Percentiles rank a stretch among this genome's conserved stretches.
Evolutionary conservation across 2,329 filamentous ascomycete genomes (phyloP).

Genomic region (Esteya vermicola): DNA sequence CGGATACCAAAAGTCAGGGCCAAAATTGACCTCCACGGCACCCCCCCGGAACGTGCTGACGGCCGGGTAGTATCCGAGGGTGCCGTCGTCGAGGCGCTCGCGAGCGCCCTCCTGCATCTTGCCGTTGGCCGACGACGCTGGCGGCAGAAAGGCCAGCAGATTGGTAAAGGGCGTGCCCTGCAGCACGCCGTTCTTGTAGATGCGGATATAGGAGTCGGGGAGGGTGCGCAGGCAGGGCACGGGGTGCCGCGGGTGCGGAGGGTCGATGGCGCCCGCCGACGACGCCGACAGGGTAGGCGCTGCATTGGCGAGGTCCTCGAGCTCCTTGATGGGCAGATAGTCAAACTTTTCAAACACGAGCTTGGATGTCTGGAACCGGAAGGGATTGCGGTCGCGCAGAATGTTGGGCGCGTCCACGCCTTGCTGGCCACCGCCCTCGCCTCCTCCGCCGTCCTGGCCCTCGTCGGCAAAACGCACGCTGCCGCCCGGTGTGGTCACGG

Average conservation of each 20-base stretch:
- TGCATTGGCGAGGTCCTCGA: slow-evolving; percentile 72
- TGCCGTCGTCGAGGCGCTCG: slow-evolving; percentile 83
- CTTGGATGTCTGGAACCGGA: slow-evolving; percentile 77
- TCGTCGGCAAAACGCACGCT: no score
- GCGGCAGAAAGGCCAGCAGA: slow-evolving; percentile 80
- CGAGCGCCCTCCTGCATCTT: slow-evolving; percentile 59
- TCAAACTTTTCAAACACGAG: slow-evolving; percentile 87
- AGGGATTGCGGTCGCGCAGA: slow-evolving; percentile 87
- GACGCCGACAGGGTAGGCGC: slow-evolving; percentile 31
- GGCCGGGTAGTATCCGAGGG: slow-evolving; percentile 90
- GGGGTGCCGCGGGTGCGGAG: slow-evolving; percentile 59
- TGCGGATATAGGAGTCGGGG: slow-evolving; percentile 69
- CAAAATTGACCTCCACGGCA: slow-evolving; percentile 86
- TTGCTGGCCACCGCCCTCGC: background rate
- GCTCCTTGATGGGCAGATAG: slow-evolving; percentile 73
- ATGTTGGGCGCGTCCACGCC: slow-evolving; percentile 55
- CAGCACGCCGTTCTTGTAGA: slow-evolving; percentile 83
- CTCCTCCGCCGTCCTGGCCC: background rate
- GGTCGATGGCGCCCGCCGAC: slow-evolving; percentile 19
- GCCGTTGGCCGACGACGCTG: slow-evolving; percentile 65
- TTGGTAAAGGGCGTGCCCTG: slow-evolving; percentile 83
- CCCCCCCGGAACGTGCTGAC: slow-evolving; percentile 87
- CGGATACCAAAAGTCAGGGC: slow-evolving; percentile 82
- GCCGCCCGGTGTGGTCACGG: slow-evolving; percentile 25
- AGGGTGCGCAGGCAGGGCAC: slow-evolving; percentile 68